Evolutionary conservation across 345 rosid genomes (phyloP).

Genomic region (Lagerstroemia speciosa): DNA sequence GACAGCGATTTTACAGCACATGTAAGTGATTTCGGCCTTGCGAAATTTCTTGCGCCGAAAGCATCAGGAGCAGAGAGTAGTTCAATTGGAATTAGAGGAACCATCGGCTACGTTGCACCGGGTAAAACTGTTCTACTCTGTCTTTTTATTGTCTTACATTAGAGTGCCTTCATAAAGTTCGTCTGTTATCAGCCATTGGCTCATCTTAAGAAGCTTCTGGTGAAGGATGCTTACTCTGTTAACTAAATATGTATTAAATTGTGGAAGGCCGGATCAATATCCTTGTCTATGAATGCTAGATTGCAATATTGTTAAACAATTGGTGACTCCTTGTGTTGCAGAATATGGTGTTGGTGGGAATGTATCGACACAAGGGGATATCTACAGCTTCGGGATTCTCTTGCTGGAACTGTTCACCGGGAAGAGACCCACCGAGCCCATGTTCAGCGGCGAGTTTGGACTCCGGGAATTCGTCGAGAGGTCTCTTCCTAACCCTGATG

Average conservation of each 20-base stretch:
- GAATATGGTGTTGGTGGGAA: not conserved
- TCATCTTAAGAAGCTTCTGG: too few relatives aligned
- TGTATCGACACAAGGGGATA: not conserved
- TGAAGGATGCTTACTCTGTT: not conserved
- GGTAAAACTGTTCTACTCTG: conserved; percentile 3
- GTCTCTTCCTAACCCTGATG: conserved; percentile 3
- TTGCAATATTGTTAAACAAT: not conserved
- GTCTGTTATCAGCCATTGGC: not conserved
- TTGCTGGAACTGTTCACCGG: conserved; percentile 17
- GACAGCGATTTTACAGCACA: not conserved
- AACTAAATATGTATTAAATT: not conserved
- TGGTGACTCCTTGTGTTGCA: not conserved
- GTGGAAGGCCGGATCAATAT: too few relatives aligned
- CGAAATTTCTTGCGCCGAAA: not conserved
- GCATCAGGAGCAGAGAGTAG: not conserved
- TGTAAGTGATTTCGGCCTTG: conserved; percentile 9
- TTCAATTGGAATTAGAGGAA: not conserved
- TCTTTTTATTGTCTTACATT: not conserved
- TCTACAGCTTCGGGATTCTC: conserved; percentile 11
- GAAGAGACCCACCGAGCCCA: conserved; percentile 4
- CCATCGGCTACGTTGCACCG: conserved; percentile 5
- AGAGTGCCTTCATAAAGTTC: too few relatives aligned
- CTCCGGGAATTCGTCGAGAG: conserved; percentile 2
- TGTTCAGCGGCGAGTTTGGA: not conserved
- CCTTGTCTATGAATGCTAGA: not conserved